Base-by-base conservation (phyloP, 78 protist species). In the Bigelowiella natans region DNA sequence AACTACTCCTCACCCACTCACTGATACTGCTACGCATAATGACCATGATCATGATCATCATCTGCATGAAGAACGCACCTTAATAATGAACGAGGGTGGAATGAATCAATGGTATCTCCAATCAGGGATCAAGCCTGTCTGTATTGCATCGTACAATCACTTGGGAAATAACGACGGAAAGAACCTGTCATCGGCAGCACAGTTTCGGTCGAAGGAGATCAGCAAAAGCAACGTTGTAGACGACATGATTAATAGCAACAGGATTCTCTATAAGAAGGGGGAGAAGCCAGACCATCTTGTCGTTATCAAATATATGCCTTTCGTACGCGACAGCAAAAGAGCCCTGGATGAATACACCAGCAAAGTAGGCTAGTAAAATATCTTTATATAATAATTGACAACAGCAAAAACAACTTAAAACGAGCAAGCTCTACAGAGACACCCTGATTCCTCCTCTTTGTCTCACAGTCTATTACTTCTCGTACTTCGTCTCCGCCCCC, bases 101-200 rank as follows among this genome's bases (percentile, higher is more conserved):
- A 18, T 28, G 82, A 26, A 18, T 63, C 82, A 28, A 28, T 18
- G 3, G 90, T n/a, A n/a, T n/a, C n/a, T n/a, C n/a, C n/a, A n/a
- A n/a, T n/a, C n/a, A n/a, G n/a, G n/a, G n/a, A 93, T 97, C 95
- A 96, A 97, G 96, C 97, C 96, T 73, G 87, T 31, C 38, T 93
- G 98, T 37, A 97, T 99, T 88, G 98, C 93, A 31, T 94, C 97
- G 2, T 99, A 99, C 98, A 99, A 99, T 95, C 99, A 99, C 94
- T 93, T 99, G 82, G 99, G 99, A 63, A 99, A 99, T 98, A 99
- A 99, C 93, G 99, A 99, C 96, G 99, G 99, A 39, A 88, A 87
- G 93, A 99, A 99, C 95, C 93, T 99, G 83, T 92, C 97, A 7
- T 94, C 97, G 36, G 98, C 98, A 36, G 82, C 39, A 85, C 97